Base-by-base conservation (phyloP, 257 asterid species). In the Nyctanthes arbortristis region DNA sequence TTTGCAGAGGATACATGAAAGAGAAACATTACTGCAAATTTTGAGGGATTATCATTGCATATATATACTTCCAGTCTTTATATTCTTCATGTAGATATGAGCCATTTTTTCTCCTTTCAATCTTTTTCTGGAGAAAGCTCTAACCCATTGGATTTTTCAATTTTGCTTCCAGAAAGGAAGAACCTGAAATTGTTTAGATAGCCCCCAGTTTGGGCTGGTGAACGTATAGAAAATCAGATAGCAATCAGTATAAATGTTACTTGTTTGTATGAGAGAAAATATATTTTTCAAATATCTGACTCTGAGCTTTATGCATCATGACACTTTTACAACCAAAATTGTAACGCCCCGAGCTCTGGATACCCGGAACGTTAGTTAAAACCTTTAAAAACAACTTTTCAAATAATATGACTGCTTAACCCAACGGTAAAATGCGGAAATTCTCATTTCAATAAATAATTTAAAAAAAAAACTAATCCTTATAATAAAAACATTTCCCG, bases 1-100 rank as follows among this genome's bases (percentile, higher is more conserved):
- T 94, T 89, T 79, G 92, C 89, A 57, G 96, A 94, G 67, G 99
- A 94, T 66, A 77, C 82, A 20, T 86, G 84, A 86, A 67, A 57
- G 25, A 43, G 36, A 11, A 30, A 14, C 7, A 28, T 31, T 63
- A 2, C 11, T 22, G 58, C 29, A 49, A 49, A n/a, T 49, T 49
- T n/a, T 45, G 25, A 45, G 25, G 52, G 52, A 40, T 14, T 40
- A 40, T 40, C 5, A 43, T n/a, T 16, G 52, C 54, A 43, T 14
- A 43, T n/a, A n/a, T 49, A 49, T 49, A 49, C 58, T 49, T 49
- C 20, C 36, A 30, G 58, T 33, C 49, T 61, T 66, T 61, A n/a
- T 9, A 10, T 33, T 66, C 64, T 63, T 35, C 64, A 49, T 70
- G 73, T 71, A 79, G 67, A 62, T 62, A 62, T 18, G 10, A 49